A percentile compares a stretch with the other conserved stretches of the same genome.
Evolutionary conservation across 2,329 filamentous ascomycete genomes (phyloP).

Genomic region (Ampelomyces quisqualis): DNA sequence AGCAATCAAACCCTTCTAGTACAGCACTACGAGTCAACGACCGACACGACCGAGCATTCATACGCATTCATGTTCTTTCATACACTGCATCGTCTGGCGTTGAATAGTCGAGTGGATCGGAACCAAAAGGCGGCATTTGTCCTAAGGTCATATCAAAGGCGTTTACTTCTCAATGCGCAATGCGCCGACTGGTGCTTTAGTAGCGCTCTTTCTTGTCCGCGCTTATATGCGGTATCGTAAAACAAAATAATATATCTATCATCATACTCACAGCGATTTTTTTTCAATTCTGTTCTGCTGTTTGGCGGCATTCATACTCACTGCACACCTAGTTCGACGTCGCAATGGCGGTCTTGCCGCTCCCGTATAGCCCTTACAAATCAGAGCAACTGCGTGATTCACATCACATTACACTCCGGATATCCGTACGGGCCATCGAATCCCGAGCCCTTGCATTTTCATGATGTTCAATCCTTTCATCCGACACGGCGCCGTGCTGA

Average conservation of each 20-base stretch:
- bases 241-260: too few relatives aligned
- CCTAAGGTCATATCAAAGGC: not conserved
- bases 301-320: too few relatives aligned
- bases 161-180: not conserved
- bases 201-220: too few relatives aligned
- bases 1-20: slow-evolving; percentile 44
- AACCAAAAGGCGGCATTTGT: slow-evolving; percentile 7
- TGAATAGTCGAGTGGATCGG: slow-evolving; percentile 11
- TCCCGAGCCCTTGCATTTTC: slow-evolving; percentile 6
- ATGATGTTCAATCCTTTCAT: slow-evolving; percentile 3
- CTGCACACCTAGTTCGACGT: not conserved
- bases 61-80: not conserved
- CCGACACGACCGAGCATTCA: not conserved
- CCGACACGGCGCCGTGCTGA: slow-evolving; percentile 12
- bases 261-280: too few relatives aligned
- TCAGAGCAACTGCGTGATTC: not conserved
- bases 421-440: slow-evolving; percentile 2
- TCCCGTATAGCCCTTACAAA: too few relatives aligned
- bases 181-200: too few relatives aligned
- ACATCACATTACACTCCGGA: slow-evolving; percentile 1
- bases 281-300: too few relatives aligned
- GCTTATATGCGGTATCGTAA: too few relatives aligned
- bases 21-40: slow-evolving; percentile 14
- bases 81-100: slow-evolving; percentile 13
- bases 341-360: not conserved